Base-by-base conservation (phyloP, 176 grass and related monocot species). In the Oryza meridionalis region DNA sequence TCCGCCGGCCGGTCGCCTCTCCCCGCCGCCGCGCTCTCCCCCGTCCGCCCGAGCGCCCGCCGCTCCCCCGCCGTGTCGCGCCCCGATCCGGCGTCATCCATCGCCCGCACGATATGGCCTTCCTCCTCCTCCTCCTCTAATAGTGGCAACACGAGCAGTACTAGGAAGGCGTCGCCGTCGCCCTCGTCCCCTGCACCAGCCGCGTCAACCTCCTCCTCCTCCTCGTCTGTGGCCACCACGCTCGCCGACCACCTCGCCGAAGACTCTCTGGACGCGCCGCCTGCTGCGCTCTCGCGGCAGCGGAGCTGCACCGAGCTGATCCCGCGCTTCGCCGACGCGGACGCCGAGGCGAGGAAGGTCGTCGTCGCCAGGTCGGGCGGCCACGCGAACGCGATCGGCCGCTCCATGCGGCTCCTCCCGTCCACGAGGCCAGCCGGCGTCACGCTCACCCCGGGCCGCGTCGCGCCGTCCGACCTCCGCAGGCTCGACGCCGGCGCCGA, bases 341-440 rank as follows among this genome's bases (percentile, higher is more conserved):
- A 88, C 21, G 64, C 73, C 24, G 80, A 84, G 79, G 85, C 47
- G 42, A 65, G 46, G 12, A 89, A 81, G 79, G 84, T 86, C 21
- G n/a, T 26, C 17, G 84, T 86, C 21, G n/a, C 33, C 17, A 71
- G 3, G 47, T 21, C 51, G 17, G 49, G 59, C n/a, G 31, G 46
- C 4, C 84, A 67, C 38, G 61, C 85, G 14, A 77, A 49, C 38
- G 61, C 85, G 14, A 77, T 92, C 47, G 84, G 86, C 16, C 71
- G 86, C 6, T 94, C 92, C 79, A 91, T 84, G 86, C 84, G 89
- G 10, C 55, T 89, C 42, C 86, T 83, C 19, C 67, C 62, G 77
- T 84, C 89, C 11, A 79, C 81, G 11, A 91, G 58, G 69, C 72
- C 86, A 11, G 72, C 63, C 1, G 35, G 49, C 16, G 76, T 92